Base-by-base conservation (phyloP, 352 stramenopile species). In the Pythium insidiosum region DNA sequence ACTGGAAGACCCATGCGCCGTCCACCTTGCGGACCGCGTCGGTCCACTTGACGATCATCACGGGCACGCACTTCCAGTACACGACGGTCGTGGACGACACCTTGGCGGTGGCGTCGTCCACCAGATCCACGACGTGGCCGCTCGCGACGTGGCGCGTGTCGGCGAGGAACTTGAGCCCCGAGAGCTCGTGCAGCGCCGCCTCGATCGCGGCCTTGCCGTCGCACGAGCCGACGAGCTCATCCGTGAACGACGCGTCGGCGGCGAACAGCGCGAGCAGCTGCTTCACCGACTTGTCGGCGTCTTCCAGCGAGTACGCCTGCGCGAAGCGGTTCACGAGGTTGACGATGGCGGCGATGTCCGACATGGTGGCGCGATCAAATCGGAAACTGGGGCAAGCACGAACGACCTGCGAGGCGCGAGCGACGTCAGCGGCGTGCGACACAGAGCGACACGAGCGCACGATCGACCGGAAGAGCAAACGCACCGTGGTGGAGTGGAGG, bases 311-410 rank as follows among this genome's bases (percentile, higher is more conserved):
- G 59, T 87, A 92, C 37, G 68, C 58, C 20, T 79, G 63, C 53
- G 79, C 79, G 46, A 89, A 92, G 43, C 58, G 67, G 68, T 92
- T 92, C 28, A 92, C 70, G 54, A 92, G 67, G 69, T 89, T 92
- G 46, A 88, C 72, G 52, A 92, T 85, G 15, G 79, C 65, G 21
- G 63, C 63, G 47, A 84, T 63, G 38, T 89, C 78, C 42, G 73
- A 62, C 78, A 90, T 90, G 36, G 19, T 56, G 38, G 13, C 1
- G 42, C 18, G 15, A 20, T 36, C 4, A 35, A 11, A 40, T 13
- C 6, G 15, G 19, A 29, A 30, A 20, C 9, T 34, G 9, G 28
- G 28, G 28, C 28, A 25, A 42, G n/a, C n/a, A n/a, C n/a, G n/a
- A n/a, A n/a, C n/a, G n/a, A n/a, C n/a, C n/a, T n/a, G n/a, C n/a